phyloP scores from a whole-genome alignment of 2,329 filamentous ascomycete genomes.

The Neurospora sp. region DNA sequence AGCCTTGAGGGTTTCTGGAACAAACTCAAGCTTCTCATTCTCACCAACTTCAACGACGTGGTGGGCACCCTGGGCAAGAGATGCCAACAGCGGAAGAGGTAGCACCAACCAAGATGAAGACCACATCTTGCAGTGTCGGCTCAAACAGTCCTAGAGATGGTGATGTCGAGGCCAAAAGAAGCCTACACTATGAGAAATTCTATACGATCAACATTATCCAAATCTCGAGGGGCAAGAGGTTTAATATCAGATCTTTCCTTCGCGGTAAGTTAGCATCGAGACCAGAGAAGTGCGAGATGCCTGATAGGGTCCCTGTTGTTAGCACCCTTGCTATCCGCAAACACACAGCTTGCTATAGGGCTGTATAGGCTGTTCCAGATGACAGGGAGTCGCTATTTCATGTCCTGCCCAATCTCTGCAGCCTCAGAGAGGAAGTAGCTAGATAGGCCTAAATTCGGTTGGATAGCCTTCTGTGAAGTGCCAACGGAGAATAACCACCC shows the following conservation, averaged over 20 bases:
- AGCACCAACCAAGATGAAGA: constrained; percentile 17
- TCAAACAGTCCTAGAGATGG: neutral
- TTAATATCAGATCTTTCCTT: neutral
- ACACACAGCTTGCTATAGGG: neutral
- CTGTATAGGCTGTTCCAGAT: neutral
- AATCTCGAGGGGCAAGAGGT: neutral
- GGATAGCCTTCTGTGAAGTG: neutral
- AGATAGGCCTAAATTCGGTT: neutral
- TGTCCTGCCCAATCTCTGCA: neutral
- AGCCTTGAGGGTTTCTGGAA: constrained; percentile 26
- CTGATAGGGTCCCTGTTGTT: neutral
- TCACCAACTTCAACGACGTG: constrained; percentile 30
- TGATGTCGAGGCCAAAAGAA: neutral
- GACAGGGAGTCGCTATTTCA: neutral
- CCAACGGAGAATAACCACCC: neutral
- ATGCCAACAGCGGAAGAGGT: constrained; percentile 19
- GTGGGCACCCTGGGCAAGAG: constrained; percentile 19
- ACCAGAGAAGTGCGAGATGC: neutral
- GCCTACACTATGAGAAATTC: neutral
- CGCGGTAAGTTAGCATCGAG: no score
- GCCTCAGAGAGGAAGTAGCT: neutral
- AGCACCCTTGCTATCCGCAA: neutral
- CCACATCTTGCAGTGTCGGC: constrained; percentile 20
- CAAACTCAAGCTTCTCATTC: constrained; percentile 27
- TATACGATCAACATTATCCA: neutral